Evolutionary conservation across 1,139 yeast species (phyloP), one percentile per base, ranked within the genome.

Genomic region (Pichia inconspicua): DNA sequence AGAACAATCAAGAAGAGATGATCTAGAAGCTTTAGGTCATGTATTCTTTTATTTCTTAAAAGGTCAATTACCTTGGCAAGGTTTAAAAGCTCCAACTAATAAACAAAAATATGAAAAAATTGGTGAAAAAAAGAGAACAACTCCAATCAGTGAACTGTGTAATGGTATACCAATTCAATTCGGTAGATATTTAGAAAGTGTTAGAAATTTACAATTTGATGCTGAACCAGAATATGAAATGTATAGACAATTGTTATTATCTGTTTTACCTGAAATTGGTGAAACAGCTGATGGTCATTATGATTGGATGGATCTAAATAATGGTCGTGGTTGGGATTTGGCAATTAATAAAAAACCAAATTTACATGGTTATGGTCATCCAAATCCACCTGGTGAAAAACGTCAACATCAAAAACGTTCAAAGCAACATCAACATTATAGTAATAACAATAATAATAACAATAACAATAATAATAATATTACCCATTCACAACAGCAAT

Each of bases 21-120:
- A 92, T 68, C 75, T 92, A 62, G 98, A 92, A 70, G 89, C 95
- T 9, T 73, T 92, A 57, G 97, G 97, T 41, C 97, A 92, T 68
- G 97, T 92, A 3, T 87, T 92, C 64, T 84, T 92, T 69, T 92
- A 92, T 69, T 92, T 92, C 64, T 70, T 92, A 59, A 77, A 95
- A 58, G 98, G 98, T 44, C 89, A 87, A 55, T 77, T 92, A 62
- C 98, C 98, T 45, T 92, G 98, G 98, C 98, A 92, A 71, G 97
- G 98, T 30, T 75, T 92, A 57, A 90, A 90, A 69, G 98, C 97
- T n/a, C 95, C 96, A 55, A 89, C 95, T 39, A 92, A 92, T 71
- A 92, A 92, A 69, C 89, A 86, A 64, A 92, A 92, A 68, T 92
- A 92, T 67, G 97, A 92, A 68, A 90, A 89, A 66, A 92, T 92